Base-by-base conservation (phyloP, 495 filamentous ascomycete genomes). In the Bombardia bombarda region DNA sequence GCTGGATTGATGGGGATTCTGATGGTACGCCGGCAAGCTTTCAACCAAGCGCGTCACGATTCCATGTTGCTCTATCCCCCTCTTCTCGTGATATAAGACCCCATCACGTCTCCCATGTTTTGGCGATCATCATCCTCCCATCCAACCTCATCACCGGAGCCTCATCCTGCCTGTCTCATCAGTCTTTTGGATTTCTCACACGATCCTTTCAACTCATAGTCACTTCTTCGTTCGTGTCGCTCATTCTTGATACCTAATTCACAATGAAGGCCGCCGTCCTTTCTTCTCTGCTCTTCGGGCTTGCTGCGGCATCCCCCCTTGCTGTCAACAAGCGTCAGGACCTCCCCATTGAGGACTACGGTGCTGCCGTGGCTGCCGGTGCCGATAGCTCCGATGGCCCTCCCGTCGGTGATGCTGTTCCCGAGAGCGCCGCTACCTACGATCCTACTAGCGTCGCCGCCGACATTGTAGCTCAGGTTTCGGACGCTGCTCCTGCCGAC, bases 271-370 rank as follows among this genome's bases (percentile, higher is more conserved):
- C 40, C 33, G 30, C 32, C 18, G 16, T 48, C 32, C 10, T 32
- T 21, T 48, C 45, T 4, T 47, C 45, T 12, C 45, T 48, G 23
- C 7, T 48, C 20, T 42, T 28, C 32, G 45, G 24, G 17, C 40
- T 48, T 34, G 39, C 33, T n/a, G 24, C 20, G 14, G 45, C 45
- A 14, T 30, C 22, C 23, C 45, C 45, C 10, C 31, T 43, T 18
- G n/a, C n/a, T n/a, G n/a, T n/a, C n/a, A 19, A 16, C 32, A 43
- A 37, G 14, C 45, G 39, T 14, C 45, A 48, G 23, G 45, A 48
- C 2, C 9, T 43, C 38, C 16, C 20, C 31, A 17, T 46, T 12
- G 28, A 42, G 4, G 39, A 40, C 38, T 47, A 47, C 18, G 37
- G 35, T 14, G 18, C 25, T 21, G 40, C 33, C 16, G 23, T 32